Evolutionary conservation across 441 rosid species (phyloP), one percentile per base, ranked within the genome.

Genomic region (Theobroma grandiflorum): DNA sequence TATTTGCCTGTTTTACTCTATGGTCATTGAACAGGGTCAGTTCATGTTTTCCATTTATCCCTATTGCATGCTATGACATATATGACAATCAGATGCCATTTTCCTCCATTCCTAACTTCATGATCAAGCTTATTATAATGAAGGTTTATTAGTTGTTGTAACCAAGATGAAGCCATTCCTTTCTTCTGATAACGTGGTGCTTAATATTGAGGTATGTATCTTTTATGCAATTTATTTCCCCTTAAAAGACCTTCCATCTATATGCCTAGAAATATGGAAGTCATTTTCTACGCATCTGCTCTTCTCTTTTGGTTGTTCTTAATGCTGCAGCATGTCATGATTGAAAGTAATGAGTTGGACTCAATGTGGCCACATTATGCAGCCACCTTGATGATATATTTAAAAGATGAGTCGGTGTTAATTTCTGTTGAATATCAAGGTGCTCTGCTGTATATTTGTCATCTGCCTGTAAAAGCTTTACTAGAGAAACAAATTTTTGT

Each of bases 351-450:
- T 70, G 64, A 61, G 11, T 81, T 94, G 43, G 91, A 91, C 75
- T 37, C 42, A 22, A 84, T 91, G 50, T 84, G 82, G 40, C 95
- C 92, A 75, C 37, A 31, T 33, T 92, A 88, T 81, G 78, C 71
- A 67, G 90, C 91, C 53, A 85, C 73, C 62, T 76, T 91, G 81
- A 72, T 82, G 79, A 81, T 94, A 82, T 74, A 74, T 70, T 52
- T 85, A 6, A 69, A 18, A 75, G 82, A 87, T 71, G 79, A 83
- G 20, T 72, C 75, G 31, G 77, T 75, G 31, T 79, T 89, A 1
- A 78, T 87, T 77, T 85, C 87, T 5, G 79, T 90, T 77, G 84
- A 88, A 62, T 92, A 91, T 84, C 81, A 64, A 90, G 92, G 96
- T 91, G 87, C 67, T 72, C 14, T 45, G 35, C 50, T 64, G 47